Evolutionary conservation across 139 green algal genomes (phyloP), one percentile per base, ranked within the genome.

Genomic region (Pycnococcus provasolii): DNA sequence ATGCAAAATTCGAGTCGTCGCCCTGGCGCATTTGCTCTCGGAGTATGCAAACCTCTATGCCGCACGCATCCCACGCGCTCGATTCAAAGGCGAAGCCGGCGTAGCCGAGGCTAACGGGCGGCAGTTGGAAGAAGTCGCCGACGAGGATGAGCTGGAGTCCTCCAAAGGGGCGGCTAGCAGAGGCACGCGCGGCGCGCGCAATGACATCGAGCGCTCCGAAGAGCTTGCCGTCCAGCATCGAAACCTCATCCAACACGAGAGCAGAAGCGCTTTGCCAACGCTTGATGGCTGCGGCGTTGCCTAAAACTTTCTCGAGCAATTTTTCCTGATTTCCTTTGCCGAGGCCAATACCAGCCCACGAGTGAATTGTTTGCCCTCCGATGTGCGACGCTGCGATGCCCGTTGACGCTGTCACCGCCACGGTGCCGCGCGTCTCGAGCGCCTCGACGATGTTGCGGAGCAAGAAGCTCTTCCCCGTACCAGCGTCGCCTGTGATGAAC

Each of bases 391-490:
- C 77, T 4, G 77, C 74, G 15, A 83, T 45, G 39, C 77, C 77
- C 39, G 77, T 83, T 39, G 68, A 61, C 13, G 77, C 52, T 46
- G 77, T 70, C 51, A 87, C 76, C 40, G 40, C 37, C 43, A 58
- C 44, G 7, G 13, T 68, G 7, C 44, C 44, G 43, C 4, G 4
- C 42, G 4, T 4, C 43, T 42, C 4, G 13, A 68, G 45, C 44
- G 4, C 4, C 3, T 5, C 9, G 45, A 87, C 55, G 4, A 88
- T 69, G 71, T 81, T 60, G n/a, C 73, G 64, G 53, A 91, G 66
- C 64, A 89, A 47, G 57, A 85, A 61, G 1, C 74, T 81, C 70
- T 91, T 91, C 37, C 85, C 85, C 0, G 80, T 86, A 2, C 84
- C 84, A 42, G 82, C 84, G 45, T 51, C 72, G 37, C 80, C 83